These are phyloP conservation scores for Iodosphaeria phyllophila DNA, from an alignment of 2,329 filamentous ascomycete species.

Conservation along the genomic window DNA sequence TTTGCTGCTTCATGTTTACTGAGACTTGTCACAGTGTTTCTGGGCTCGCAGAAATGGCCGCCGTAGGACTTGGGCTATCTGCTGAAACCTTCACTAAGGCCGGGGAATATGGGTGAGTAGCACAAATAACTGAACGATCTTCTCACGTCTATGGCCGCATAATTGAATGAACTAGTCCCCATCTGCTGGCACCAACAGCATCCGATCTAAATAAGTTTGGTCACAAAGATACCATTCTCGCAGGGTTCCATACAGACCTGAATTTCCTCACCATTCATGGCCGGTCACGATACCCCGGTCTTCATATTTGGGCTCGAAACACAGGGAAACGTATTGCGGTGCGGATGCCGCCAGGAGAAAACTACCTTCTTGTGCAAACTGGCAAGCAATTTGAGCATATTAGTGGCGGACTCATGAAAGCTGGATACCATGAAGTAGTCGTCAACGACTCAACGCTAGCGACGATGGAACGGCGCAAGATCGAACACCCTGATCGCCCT, in stretches of 20 bases:
- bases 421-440: slow-evolving; percentile 42
- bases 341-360: slow-evolving; percentile 36
- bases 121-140: too few species aligned
- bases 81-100: slow-evolving; percentile 33
- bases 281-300: slow-evolving; percentile 39
- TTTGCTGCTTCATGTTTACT: neutral
- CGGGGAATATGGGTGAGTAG: slow-evolving; percentile 32
- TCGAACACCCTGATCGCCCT: slow-evolving; percentile 26
- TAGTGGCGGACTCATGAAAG: slow-evolving; percentile 40
- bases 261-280: slow-evolving; percentile 49
- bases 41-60: slow-evolving; percentile 38
- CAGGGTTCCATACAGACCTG: slow-evolving; percentile 44
- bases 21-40: slow-evolving; percentile 21
- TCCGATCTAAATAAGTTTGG: slow-evolving; percentile 37
- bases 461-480: slow-evolving; percentile 23
- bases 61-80: slow-evolving; percentile 33
- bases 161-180: slow-evolving; percentile 25
- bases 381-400: slow-evolving; percentile 45
- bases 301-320: slow-evolving; percentile 46
- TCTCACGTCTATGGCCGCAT: neutral
- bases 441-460: slow-evolving; percentile 32
- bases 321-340: slow-evolving; percentile 39
- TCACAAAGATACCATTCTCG: slow-evolving; percentile 35
- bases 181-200: slow-evolving; percentile 40
- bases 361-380: slow-evolving; percentile 40